Percentiles rank a stretch among this genome's conserved stretches.
Conservation (phyloP, 2,329 filamentous ascomycete genomes). For the Ophiostoma perfectum region DNA sequence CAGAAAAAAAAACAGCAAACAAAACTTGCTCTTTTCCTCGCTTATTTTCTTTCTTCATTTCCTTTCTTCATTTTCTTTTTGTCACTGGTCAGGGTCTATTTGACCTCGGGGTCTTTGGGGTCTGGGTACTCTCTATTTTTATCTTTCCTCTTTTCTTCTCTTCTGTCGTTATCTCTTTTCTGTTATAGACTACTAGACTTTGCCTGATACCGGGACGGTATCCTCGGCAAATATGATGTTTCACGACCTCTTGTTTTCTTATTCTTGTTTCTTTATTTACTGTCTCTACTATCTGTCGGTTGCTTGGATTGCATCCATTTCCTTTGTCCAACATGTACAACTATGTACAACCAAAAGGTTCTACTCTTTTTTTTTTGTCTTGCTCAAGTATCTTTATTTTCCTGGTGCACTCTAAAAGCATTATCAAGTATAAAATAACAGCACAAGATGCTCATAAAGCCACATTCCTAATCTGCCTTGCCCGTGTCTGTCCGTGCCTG, state of each 20-base stretch:
- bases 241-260: background rate
- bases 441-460: no score
- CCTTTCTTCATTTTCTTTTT: constrained; percentile 4
- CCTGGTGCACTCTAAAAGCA: background rate
- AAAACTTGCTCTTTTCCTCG: background rate
- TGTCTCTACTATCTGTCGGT: background rate
- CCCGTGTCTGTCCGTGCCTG: background rate
- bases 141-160: background rate
- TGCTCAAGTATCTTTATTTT: background rate
- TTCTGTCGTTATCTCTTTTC: constrained; percentile 13
- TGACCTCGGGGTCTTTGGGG: constrained; percentile 10
- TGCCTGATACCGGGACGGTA: constrained; percentile 15
- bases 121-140: background rate
- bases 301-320: constrained; percentile 9
- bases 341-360: background rate
- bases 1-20: background rate
- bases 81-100: background rate
- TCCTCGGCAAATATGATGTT: constrained; percentile 11
- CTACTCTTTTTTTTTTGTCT: background rate
- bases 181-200: constrained; percentile 11
- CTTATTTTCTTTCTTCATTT: background rate
- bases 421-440: background rate
- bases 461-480: background rate
- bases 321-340: constrained; percentile 9
- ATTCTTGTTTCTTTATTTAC: constrained; percentile 5